Percentiles rank a stretch among this genome's conserved stretches.
These are phyloP conservation scores for Cystobasidium slooffiae DNA, from an alignment of 1,284 basidiomycete species.

Conservation along the genomic window DNA sequence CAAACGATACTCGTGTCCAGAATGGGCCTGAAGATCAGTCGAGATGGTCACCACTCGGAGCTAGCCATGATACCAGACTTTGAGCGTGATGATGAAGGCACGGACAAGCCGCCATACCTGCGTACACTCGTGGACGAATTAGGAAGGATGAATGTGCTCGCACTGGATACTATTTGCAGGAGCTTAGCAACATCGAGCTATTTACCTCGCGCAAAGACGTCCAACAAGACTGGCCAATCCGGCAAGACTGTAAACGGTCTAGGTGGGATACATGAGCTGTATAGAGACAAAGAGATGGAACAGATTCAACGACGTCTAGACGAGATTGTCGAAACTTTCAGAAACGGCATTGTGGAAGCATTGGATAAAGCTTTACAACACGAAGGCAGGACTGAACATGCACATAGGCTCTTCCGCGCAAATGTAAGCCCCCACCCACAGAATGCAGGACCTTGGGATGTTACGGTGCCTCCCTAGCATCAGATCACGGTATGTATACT, in stretches of 20 bases:
- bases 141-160: constrained; percentile 18
- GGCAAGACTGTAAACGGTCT: too few relatives aligned
- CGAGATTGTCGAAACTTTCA: constrained; percentile 12
- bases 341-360: constrained; percentile 16
- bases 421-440: constrained; percentile 4
- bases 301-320: constrained; percentile 8
- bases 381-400: neutral
- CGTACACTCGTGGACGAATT: constrained; percentile 27
- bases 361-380: neutral
- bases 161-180: constrained; percentile 10
- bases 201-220: neutral
- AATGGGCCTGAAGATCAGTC: constrained; percentile 10
- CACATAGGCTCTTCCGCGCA: constrained; percentile 5
- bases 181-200: constrained; percentile 5
- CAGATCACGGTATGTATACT: too few relatives aligned
- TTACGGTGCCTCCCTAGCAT: too few relatives aligned
- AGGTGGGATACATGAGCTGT: neutral
- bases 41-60: neutral
- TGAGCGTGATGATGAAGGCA: neutral
- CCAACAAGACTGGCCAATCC: neutral
- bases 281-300: neutral
- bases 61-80: neutral
- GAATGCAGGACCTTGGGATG: neutral
- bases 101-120: constrained; percentile 6
- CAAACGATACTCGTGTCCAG: constrained; percentile 16